A percentile compares a stretch with the other conserved stretches of the same genome.
phyloP scores from a whole-genome alignment of 495 filamentous ascomycete species.

The Neurospora sublineolata region DNA sequence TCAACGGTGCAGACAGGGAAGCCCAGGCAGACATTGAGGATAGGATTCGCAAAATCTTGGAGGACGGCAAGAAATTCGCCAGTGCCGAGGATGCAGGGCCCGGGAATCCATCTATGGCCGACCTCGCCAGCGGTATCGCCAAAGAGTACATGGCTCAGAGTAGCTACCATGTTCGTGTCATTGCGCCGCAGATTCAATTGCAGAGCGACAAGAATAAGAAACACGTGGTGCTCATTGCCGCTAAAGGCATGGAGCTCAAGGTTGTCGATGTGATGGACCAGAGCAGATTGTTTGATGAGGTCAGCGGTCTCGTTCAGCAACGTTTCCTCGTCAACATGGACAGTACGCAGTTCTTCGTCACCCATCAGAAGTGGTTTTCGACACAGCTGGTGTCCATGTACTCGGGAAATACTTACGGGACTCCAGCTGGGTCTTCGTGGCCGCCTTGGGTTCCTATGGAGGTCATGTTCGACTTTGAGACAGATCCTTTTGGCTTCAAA shows the following conservation, averaged over 20 bases:
- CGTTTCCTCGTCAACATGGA: slow-evolving; percentile 92
- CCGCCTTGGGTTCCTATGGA: slow-evolving; percentile 97
- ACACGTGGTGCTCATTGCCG: slow-evolving; percentile 81
- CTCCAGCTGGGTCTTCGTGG: slow-evolving; percentile 75
- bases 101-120: slow-evolving; percentile 36
- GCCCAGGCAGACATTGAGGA: slow-evolving; percentile 61
- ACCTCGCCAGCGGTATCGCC: slow-evolving; percentile 63
- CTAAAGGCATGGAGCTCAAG: slow-evolving; percentile 94
- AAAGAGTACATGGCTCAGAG: slow-evolving; percentile 90
- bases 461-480: slow-evolving; percentile 91
- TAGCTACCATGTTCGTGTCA: slow-evolving; percentile 85
- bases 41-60: slow-evolving; percentile 76
- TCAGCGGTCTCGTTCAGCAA: slow-evolving; percentile 87
- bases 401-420: slow-evolving; percentile 84
- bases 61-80: slow-evolving; percentile 75
- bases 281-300: slow-evolving; percentile 77
- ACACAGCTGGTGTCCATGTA: slow-evolving; percentile 78
- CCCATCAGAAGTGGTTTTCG: slow-evolving; percentile 76
- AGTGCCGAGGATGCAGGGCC: slow-evolving; percentile 50
- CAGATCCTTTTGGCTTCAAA: slow-evolving; percentile 89
- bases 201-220: slow-evolving; percentile 97
- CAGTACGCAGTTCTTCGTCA: slow-evolving; percentile 94
- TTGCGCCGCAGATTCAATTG: slow-evolving; percentile 93
- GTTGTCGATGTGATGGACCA: slow-evolving; percentile 97
- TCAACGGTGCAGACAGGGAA: slow-evolving; percentile 37